These are phyloP conservation scores for Tolypocladium tropicale DNA, from an alignment of 2,329 filamentous ascomycete genomes.

Conservation along the genomic window DNA sequence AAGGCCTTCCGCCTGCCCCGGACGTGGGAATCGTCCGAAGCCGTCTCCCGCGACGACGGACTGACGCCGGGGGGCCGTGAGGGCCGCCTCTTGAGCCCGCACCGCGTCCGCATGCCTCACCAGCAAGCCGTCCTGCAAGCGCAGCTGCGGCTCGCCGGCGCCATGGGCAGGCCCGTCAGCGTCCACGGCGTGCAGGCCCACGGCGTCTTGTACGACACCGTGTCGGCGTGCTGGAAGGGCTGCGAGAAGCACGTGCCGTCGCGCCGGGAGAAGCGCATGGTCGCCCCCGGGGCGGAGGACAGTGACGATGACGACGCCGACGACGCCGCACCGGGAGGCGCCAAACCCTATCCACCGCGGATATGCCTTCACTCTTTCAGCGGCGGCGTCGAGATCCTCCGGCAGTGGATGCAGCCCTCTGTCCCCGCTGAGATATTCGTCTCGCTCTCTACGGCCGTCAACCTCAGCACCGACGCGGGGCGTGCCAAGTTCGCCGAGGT, in stretches of 20 bases:
- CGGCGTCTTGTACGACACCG: conserved; percentile 55
- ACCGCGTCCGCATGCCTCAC: conserved; percentile 58
- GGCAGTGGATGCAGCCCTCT: conserved; percentile 63
- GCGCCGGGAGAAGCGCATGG: conserved; percentile 43
- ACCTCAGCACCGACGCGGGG: conserved; percentile 48
- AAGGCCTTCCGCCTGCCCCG: conserved; percentile 65
- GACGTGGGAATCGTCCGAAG: conserved; percentile 32
- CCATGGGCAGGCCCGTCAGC: conserved; percentile 53
- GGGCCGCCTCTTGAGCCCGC: conserved; percentile 55
- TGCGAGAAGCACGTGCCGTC: conserved; percentile 53
- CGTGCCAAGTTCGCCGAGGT: conserved; percentile 47
- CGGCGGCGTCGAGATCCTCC: conserved; percentile 62
- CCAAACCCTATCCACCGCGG: conserved; percentile 67
- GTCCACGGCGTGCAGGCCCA: conserved; percentile 70
- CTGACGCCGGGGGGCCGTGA: conserved; percentile 63
- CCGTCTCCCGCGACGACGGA: conserved; percentile 13
- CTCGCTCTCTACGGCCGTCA: conserved; percentile 79
- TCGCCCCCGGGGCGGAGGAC: conserved; percentile 37
- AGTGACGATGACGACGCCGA: conserved; percentile 21
- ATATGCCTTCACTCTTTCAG: conserved; percentile 94
- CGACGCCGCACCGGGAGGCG: conserved; percentile 9
- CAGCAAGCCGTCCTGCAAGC: conserved; percentile 55
- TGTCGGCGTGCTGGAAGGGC: conserved; percentile 60
- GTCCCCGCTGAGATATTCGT: conserved; percentile 75
- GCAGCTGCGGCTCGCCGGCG: conserved; percentile 62